Conservation (phyloP, 108 stramenopile genomes). For the Nannochloropsis salina region DNA sequence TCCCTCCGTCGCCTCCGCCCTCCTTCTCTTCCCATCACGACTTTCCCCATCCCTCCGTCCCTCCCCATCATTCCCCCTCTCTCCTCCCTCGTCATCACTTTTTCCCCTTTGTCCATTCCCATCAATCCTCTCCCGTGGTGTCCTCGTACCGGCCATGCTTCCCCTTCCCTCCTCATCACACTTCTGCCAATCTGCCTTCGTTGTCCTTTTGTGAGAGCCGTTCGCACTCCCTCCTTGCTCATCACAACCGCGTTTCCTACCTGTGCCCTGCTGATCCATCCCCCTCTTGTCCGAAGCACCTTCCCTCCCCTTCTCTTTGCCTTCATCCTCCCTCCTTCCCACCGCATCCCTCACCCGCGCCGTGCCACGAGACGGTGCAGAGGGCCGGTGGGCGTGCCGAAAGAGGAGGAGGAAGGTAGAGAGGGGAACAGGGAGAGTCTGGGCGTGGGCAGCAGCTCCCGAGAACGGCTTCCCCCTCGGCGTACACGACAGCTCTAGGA, state of each 20-base stretch:
- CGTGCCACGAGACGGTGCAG: background rate
- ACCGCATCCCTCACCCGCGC: background rate
- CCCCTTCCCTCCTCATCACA: background rate
- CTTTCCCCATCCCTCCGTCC: constrained; percentile 7
- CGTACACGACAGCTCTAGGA: background rate
- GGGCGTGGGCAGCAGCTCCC: background rate
- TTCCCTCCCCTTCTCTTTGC: background rate
- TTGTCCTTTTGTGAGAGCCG: constrained; percentile 21
- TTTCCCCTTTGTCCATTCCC: background rate
- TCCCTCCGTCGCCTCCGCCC: background rate
- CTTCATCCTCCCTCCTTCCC: background rate
- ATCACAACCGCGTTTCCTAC: background rate
- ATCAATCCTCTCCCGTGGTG: background rate
- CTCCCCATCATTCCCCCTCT: background rate
- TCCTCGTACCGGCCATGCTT: background rate
- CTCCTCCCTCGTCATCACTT: background rate
- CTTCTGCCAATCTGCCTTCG: constrained; percentile 4
- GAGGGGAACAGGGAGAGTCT: background rate
- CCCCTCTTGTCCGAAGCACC: background rate
- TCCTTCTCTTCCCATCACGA: background rate
- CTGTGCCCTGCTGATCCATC: background rate
- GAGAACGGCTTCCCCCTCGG: background rate
- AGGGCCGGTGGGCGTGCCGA: constrained; percentile 21
- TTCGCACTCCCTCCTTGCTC: background rate
- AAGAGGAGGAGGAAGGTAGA: background rate